These are phyloP conservation scores for Mallotus repandus DNA, from an alignment of 441 rosid species.

Conservation along the genomic window DNA sequence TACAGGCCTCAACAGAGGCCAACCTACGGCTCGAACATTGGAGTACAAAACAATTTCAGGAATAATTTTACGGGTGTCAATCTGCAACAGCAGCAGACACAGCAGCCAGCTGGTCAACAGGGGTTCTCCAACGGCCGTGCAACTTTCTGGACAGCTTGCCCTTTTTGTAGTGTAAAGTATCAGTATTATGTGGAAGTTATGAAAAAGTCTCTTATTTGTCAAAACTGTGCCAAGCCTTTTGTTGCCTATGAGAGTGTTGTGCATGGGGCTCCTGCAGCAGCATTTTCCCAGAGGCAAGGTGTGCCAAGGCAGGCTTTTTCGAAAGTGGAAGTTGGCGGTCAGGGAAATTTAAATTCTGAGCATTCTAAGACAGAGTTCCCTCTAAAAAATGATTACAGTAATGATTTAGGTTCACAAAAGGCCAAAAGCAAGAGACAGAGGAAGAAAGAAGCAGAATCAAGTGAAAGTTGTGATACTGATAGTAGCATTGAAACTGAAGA, in stretches of 20 bases:
- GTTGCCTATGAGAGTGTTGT: constrained; percentile 45
- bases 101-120: constrained; percentile 39
- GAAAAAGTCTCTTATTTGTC: constrained; percentile 45
- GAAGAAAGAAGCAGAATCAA: constrained; percentile 49
- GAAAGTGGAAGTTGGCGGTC: constrained; percentile 42
- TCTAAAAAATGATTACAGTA: constrained; percentile 31
- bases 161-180: constrained; percentile 49
- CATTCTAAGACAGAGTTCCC: constrained; percentile 31
- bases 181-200: constrained; percentile 43
- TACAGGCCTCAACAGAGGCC: constrained; percentile 40
- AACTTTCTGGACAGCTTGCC: constrained; percentile 76
- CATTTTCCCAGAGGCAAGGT: constrained; percentile 40
- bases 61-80: constrained; percentile 35
- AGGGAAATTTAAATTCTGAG: constrained; percentile 32
- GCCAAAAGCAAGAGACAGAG: constrained; percentile 46
- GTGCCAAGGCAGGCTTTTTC: constrained; percentile 38
- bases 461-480: constrained; percentile 58
- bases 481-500: constrained; percentile 55
- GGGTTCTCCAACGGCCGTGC: constrained; percentile 33
- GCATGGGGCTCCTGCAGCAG: constrained; percentile 36
- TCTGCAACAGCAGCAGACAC: constrained; percentile 37
- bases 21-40: constrained; percentile 24
- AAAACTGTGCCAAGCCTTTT: constrained; percentile 46
- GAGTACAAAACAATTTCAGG: constrained; percentile 27
- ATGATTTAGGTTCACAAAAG: constrained; percentile 37